Conservation (phyloP, 768 basidiomycete genomes). For the Leccinum olivaceopallidum region DNA sequence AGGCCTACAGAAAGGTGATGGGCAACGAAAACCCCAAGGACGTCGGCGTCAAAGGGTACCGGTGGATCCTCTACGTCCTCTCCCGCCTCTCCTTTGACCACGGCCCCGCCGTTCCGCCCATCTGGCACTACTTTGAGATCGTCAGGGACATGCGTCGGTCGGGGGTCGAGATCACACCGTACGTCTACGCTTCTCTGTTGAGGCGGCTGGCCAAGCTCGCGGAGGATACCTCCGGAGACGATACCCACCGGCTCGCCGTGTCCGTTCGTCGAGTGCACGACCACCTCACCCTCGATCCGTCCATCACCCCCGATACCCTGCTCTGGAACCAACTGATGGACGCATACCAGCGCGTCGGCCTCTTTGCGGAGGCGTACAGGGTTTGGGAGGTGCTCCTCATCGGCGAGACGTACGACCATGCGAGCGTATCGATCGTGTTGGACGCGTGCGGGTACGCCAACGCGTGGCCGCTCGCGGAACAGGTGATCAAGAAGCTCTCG, state of each 20-base stretch:
- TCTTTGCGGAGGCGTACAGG: conserved; percentile 67
- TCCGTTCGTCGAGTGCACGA: conserved; percentile 71
- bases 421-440: conserved; percentile 78
- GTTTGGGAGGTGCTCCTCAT: conserved; percentile 79
- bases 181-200: conserved; percentile 70
- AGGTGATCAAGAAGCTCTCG: conserved; percentile 54
- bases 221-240: conserved; percentile 25
- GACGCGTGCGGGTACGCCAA: conserved; percentile 77
- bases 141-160: conserved; percentile 76
- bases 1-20: conserved; percentile 51
- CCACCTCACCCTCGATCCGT: conserved; percentile 73
- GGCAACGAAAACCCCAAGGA: conserved; percentile 26
- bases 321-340: conserved; percentile 89
- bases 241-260: conserved; percentile 38
- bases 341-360: conserved; percentile 79
- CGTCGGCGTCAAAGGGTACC: conserved; percentile 61
- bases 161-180: conserved; percentile 54
- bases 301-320: conserved; percentile 65
- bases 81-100: conserved; percentile 55
- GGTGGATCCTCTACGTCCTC: conserved; percentile 63
- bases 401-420: conserved; percentile 55
- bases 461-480: conserved; percentile 49
- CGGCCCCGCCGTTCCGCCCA: conserved; percentile 40
- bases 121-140: conserved; percentile 68
- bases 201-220: conserved; percentile 52